phyloP scores from a whole-genome alignment of 305 asterid genomes.

The Fraxinus greggii region DNA sequence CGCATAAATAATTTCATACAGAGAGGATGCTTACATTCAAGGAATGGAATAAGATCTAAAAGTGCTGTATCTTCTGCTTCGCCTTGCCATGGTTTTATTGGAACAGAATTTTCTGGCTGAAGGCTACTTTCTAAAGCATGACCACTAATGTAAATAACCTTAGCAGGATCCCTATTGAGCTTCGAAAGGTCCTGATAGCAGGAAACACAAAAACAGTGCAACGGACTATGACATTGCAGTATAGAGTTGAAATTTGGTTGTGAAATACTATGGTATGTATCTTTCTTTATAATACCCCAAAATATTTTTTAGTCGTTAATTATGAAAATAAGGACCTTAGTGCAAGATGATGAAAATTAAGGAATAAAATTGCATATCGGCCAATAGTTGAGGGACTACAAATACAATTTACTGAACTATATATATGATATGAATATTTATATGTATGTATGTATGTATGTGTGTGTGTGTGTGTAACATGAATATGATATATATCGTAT shows the following conservation, averaged over 20 bases:
- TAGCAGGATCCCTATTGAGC: slow-evolving; percentile 84
- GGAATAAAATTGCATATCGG: too few species aligned
- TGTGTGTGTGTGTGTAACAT: background rate
- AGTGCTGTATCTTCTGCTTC: slow-evolving; percentile 87
- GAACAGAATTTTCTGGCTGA: slow-evolving; percentile 74
- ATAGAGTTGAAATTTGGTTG: background rate
- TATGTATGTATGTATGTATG: too few species aligned
- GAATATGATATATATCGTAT: background rate
- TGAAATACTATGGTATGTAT: background rate
- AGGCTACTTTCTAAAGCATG: slow-evolving; percentile 78
- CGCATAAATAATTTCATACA: background rate
- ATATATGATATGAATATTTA: too few species aligned
- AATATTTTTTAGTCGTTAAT: too few species aligned
- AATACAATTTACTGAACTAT: background rate
- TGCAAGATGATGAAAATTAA: too few species aligned
- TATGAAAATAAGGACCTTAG: too few species aligned
- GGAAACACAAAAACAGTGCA: slow-evolving; percentile 5
- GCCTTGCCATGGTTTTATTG: slow-evolving; percentile 73
- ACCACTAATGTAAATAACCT: slow-evolving; percentile 70
- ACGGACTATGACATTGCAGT: background rate
- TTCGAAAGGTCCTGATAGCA: slow-evolving; percentile 74
- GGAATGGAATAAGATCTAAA: slow-evolving; percentile 84
- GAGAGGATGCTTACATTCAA: slow-evolving; percentile 66
- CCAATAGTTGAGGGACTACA: too few species aligned
- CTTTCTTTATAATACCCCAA: background rate